Percentiles rank a stretch among this genome's conserved stretches.
Conservation (phyloP, 257 asterid genomes). For the Solanum pinnatisectum region DNA sequence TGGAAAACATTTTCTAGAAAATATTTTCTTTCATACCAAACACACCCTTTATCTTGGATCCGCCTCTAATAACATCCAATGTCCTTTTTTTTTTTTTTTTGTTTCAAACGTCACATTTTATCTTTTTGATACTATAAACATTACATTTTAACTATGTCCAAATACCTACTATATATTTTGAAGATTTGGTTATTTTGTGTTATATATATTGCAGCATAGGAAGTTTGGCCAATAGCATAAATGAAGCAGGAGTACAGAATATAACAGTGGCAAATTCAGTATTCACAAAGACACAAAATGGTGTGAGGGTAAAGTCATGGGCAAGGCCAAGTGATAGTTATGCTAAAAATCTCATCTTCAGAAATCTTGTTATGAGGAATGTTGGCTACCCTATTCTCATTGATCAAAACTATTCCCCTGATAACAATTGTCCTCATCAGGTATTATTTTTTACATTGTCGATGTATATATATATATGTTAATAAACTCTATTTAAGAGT, state of each 20-base stretch:
- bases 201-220: not conserved
- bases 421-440: not conserved
- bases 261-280: not conserved
- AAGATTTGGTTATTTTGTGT: too few relatives aligned
- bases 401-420: not conserved
- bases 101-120: too few relatives aligned
- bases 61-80: too few relatives aligned
- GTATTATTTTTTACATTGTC: not conserved
- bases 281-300: not conserved
- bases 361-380: not conserved
- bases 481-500: not conserved
- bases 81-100: too few relatives aligned
- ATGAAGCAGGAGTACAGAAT: not conserved
- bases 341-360: not conserved
- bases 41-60: too few relatives aligned
- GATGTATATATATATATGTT: not conserved
- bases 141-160: too few relatives aligned
- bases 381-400: not conserved
- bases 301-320: not conserved
- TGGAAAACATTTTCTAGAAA: too few relatives aligned
- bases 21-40: too few relatives aligned
- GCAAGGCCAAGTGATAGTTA: not conserved
- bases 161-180: too few relatives aligned
- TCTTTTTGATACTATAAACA: too few relatives aligned
- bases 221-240: not conserved